Conservation (phyloP, 2,329 filamentous ascomycete species). For the Aspergillus oerlinghausenensis region DNA sequence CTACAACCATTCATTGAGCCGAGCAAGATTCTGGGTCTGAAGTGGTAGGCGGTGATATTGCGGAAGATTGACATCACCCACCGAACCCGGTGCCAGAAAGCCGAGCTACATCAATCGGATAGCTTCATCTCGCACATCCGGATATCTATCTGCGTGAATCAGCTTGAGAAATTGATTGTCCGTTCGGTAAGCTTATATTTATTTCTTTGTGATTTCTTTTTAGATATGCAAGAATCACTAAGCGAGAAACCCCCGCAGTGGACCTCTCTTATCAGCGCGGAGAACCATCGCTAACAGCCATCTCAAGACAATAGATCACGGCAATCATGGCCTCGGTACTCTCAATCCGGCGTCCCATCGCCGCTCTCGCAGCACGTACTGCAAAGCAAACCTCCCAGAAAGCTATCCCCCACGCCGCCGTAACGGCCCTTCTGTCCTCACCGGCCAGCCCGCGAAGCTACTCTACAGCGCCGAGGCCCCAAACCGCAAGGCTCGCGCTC, state of each 20-base stretch:
- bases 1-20: not conserved
- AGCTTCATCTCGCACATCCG: not conserved
- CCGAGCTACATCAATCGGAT: not conserved
- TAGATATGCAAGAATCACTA: not conserved
- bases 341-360: slow-evolving; percentile 2
- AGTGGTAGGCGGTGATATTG: not conserved
- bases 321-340: slow-evolving; percentile 9
- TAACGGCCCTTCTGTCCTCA: not conserved
- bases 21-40: not conserved
- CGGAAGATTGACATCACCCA: not conserved
- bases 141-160: not conserved
- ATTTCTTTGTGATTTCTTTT: not conserved
- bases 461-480: not conserved
- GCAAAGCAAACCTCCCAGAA: not conserved
- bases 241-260: not conserved
- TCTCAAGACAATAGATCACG: not conserved
- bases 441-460: not conserved
- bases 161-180: not conserved
- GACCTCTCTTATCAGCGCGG: not conserved
- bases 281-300: not conserved
- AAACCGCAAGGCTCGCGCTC: not conserved
- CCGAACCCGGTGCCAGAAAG: not conserved
- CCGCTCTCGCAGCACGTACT: slow-evolving; percentile 5
- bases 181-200: not conserved
- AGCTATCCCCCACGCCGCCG: not conserved